Base-by-base conservation (phyloP, 2,329 filamentous ascomycete genomes). In the Aspergillus pseudonomiae region DNA sequence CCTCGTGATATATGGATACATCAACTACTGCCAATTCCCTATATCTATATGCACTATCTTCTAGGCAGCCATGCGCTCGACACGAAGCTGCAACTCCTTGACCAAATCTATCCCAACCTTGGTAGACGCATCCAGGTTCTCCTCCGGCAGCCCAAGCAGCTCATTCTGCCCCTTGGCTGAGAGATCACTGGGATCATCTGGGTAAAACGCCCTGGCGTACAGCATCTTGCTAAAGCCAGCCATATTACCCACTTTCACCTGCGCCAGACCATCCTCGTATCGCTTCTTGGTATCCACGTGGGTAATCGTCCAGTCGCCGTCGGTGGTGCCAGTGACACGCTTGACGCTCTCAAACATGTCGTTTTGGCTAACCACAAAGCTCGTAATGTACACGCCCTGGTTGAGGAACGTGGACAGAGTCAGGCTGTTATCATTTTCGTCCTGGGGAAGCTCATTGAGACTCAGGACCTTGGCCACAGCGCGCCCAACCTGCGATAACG, bases 331-430 rank as follows among this genome's bases (percentile, higher is more conserved):
- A 0, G 85, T 84, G 4, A 88, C 88, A 0, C 84, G 83, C 69
- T 88, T 81, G 14, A 89, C 75, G n/a, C 83, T 84, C 45, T 84
- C 83, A 60, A 91, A 81, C 79, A 91, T 91, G 11, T 91, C 88
- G 12, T 82, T 81, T 74, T 92, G 89, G 63, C 76, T 86, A 64
- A 88, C 68, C 12, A 78, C 73, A 77, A 90, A 91, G 64, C 85
- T 88, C 9, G 79, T 81, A 12, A 89, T 67, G 67, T 82, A 86
- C 1, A 89, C 70, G 0, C 70, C 66, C 57, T 81, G 80, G 73
- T 88, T 86, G 3, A 77, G 75, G 68, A 79, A 87, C 39, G 73
- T 66, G 9, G 67, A 79, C 10, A 88, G 62, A 10, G 79, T 78
- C 2, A 73, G 69, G 9, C 76, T 73, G 7, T 67, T 70, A 41